These are phyloP conservation scores for Fusarium bulbicola DNA, from an alignment of 2,329 filamentous ascomycete species.

Conservation along the genomic window DNA sequence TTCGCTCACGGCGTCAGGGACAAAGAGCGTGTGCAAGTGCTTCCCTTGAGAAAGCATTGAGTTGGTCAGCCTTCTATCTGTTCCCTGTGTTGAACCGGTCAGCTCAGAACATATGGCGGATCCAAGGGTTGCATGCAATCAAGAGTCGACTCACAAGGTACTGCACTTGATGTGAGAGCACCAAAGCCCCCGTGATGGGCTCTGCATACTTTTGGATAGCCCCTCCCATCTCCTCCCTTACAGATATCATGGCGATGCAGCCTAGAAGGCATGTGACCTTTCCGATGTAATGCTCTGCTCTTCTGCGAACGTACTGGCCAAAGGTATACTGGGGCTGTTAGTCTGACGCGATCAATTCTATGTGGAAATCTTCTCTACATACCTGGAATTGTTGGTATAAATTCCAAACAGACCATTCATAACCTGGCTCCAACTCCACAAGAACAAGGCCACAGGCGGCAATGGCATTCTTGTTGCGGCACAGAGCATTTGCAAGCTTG, in stretches of 20 bases:
- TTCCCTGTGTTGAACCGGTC: no score
- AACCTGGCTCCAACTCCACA: background rate
- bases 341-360: background rate
- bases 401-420: background rate
- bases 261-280: background rate
- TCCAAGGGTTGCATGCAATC: no score
- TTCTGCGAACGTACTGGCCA: background rate
- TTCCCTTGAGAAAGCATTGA: no score
- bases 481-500: background rate
- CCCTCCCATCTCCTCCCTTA: background rate
- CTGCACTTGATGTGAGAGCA: no score
- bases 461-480: background rate
- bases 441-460: background rate
- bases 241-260: background rate
- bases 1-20: no score
- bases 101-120: no score
- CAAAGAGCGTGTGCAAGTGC: no score
- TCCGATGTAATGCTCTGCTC: background rate
- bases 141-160: no score
- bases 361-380: background rate
- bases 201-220: background rate
- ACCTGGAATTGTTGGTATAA: background rate
- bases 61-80: no score
- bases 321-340: background rate
- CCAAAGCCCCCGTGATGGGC: no score